phyloP scores from a whole-genome alignment of 2,329 filamentous ascomycete genomes.

The Fusarium albosuccineum region DNA sequence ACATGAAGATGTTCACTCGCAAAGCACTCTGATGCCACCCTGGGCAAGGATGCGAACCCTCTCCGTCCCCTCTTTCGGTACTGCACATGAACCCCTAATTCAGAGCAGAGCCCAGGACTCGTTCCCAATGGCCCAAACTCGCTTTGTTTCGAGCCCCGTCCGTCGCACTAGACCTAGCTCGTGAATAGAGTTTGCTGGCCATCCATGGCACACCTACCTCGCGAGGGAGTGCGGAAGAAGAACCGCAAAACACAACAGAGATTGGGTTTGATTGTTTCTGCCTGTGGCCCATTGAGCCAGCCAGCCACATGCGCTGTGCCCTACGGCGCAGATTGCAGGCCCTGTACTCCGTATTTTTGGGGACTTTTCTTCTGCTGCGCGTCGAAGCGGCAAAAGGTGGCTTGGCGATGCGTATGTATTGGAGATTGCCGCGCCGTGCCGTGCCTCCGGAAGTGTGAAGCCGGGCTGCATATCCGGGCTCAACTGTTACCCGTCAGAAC shows the following conservation, averaged over 20 bases:
- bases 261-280: not conserved
- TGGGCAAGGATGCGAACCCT: not conserved
- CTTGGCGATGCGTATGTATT: not conserved
- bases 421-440: constrained; percentile 9
- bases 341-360: too few relatives aligned
- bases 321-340: too few relatives aligned
- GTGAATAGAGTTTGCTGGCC: constrained; percentile 12
- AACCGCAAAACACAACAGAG: not conserved
- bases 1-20: not conserved
- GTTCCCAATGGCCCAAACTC: not conserved
- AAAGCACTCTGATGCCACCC: not conserved
- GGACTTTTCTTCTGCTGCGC: too few relatives aligned
- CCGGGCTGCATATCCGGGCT: not conserved
- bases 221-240: not conserved
- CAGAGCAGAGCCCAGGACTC: not conserved
- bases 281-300: not conserved
- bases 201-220: not conserved
- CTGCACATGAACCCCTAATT: not conserved
- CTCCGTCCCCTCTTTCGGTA: not conserved
- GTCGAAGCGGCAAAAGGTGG: not conserved
- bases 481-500: not conserved
- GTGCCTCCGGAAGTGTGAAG: constrained; percentile 3
- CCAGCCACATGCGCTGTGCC: not conserved
- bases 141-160: not conserved
- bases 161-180: not conserved